Evolutionary conservation across 495 filamentous ascomycete genomes (phyloP).

Genomic region (Aspergillus haitiensis): DNA sequence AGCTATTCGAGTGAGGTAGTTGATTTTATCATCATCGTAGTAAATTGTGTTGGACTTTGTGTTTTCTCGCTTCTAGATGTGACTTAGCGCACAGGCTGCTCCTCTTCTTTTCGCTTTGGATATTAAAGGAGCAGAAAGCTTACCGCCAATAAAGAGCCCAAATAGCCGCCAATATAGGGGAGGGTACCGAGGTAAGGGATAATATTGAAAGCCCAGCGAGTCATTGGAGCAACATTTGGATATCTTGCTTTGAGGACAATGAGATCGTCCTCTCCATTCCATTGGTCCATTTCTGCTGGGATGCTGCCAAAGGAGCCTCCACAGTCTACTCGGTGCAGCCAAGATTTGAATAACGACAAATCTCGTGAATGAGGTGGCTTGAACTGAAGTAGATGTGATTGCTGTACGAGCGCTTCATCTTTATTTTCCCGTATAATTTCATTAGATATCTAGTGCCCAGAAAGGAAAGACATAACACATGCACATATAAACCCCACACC

Average conservation of each 20-base stretch:
- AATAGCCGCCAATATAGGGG: not conserved
- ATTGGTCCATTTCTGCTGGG: not conserved
- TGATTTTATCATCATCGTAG: constrained; percentile 13
- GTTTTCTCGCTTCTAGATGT: not conserved
- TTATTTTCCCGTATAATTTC: not conserved
- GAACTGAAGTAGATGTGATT: constrained; percentile 3
- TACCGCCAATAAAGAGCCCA: not conserved
- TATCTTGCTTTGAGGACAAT: constrained; percentile 6
- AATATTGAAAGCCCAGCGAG: constrained; percentile 4
- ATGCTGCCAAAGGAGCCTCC: not conserved
- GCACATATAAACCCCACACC: not conserved
- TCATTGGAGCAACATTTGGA: constrained; percentile 8
- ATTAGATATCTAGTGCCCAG: too few species aligned
- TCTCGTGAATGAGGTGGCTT: constrained; percentile 7
- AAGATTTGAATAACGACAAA: not conserved
- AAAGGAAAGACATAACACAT: too few species aligned
- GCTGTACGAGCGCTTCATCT: constrained; percentile 4
- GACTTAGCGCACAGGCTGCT: too few species aligned
- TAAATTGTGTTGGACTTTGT: constrained; percentile 7
- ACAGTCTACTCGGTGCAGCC: not conserved
- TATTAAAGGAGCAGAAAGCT: not conserved
- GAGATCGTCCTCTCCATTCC: constrained; percentile 6
- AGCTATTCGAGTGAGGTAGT: not conserved
- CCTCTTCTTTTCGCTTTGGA: not conserved
- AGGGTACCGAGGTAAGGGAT: not conserved